These are phyloP conservation scores for Aspergillus sojae DNA, from an alignment of 2,329 filamentous ascomycete species.

Conservation along the genomic window DNA sequence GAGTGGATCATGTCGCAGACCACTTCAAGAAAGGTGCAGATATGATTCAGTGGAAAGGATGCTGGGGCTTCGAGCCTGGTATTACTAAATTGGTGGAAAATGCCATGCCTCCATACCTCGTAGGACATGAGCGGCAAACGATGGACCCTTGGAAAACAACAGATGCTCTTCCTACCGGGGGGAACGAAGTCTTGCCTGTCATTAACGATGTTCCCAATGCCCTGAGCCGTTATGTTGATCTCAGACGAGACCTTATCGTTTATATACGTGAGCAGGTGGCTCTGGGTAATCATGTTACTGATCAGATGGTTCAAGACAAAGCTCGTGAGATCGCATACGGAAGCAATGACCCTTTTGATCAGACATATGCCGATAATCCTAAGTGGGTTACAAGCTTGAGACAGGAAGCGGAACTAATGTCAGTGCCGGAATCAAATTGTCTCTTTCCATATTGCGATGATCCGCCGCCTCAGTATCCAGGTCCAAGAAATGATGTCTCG, in stretches of 20 bases:
- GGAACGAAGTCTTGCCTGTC: background rate
- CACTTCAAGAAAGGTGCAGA: slow-evolving; percentile 39
- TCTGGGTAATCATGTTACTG: background rate
- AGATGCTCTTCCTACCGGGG: background rate
- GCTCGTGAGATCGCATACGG: slow-evolving; percentile 11
- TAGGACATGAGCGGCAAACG: slow-evolving; percentile 29
- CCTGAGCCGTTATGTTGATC: background rate
- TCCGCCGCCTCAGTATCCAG: background rate
- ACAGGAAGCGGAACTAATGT: background rate
- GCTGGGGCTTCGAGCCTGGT: slow-evolving; percentile 40
- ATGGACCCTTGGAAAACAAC: slow-evolving; percentile 11
- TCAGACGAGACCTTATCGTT: slow-evolving; percentile 5
- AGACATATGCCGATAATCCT: slow-evolving; percentile 12
- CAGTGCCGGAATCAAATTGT: background rate
- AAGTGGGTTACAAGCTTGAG: background rate
- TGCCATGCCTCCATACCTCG: slow-evolving; percentile 38
- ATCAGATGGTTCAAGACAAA: slow-evolving; percentile 11
- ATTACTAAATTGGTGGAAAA: slow-evolving; percentile 38
- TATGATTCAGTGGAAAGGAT: slow-evolving; percentile 39
- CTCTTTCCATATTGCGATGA: background rate
- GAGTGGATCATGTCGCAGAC: slow-evolving; percentile 37
- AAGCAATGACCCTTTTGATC: slow-evolving; percentile 10
- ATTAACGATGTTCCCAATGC: slow-evolving; percentile 8
- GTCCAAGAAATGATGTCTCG: background rate
- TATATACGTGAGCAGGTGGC: slow-evolving; percentile 7